phyloP scores from a whole-genome alignment of 352 stramenopile species.

The Saprolegnia parasitica region DNA sequence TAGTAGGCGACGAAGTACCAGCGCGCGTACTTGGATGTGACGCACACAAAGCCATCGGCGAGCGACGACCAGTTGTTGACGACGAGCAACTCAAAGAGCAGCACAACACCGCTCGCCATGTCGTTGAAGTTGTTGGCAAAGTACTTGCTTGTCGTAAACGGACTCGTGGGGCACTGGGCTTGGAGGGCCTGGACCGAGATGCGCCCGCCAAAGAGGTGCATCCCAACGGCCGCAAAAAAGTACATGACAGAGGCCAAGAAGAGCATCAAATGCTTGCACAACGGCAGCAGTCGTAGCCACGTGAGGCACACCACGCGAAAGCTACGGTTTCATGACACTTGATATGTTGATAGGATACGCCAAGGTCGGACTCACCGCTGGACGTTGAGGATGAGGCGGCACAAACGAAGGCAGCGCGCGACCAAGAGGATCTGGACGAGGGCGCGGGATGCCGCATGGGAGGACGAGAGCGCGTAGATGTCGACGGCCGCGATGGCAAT shows the following conservation, averaged over 20 bases:
- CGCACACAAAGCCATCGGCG: constrained; percentile 49
- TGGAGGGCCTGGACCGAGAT: neutral
- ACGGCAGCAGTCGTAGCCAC: neutral
- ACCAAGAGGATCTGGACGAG: constrained; percentile 51
- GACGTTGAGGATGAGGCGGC: neutral
- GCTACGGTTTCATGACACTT: neutral
- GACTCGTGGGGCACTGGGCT: neutral
- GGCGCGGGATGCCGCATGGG: constrained; percentile 33
- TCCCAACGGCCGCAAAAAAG: constrained; percentile 37
- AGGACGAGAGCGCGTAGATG: constrained; percentile 38
- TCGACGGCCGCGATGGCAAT: constrained; percentile 46
- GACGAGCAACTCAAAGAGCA: constrained; percentile 60
- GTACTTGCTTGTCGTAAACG: constrained; percentile 34
- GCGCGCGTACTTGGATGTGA: constrained; percentile 48
- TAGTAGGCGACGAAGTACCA: constrained; percentile 70
- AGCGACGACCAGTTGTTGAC: constrained; percentile 74
- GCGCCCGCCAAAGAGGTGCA: constrained; percentile 9
- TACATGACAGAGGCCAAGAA: constrained; percentile 13
- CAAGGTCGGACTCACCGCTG: neutral
- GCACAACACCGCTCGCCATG: constrained; percentile 47
- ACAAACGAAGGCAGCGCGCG: constrained; percentile 44
- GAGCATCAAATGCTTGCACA: constrained; percentile 22
- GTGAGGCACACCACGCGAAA: neutral
- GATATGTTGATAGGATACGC: no score
- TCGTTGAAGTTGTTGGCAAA: constrained; percentile 76